phyloP scores from a whole-genome alignment of 805 yeast species.

The Scheffersomyces amazonensis region DNA sequence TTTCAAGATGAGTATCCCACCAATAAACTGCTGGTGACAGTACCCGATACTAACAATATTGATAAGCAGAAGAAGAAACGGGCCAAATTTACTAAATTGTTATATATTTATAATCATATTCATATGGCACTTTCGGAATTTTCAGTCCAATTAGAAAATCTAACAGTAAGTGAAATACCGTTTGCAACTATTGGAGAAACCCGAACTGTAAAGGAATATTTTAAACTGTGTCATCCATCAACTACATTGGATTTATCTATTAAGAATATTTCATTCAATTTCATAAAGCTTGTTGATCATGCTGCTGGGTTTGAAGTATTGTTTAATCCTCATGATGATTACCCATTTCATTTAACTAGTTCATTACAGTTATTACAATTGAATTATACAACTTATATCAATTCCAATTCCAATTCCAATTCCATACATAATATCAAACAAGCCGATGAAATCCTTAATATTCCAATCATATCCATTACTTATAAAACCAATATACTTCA shows the following conservation, averaged over 20 bases:
- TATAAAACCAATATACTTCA: slow-evolving; percentile 34
- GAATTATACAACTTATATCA: slow-evolving; percentile 12
- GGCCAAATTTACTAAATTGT: slow-evolving; percentile 6
- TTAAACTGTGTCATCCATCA: slow-evolving; percentile 14
- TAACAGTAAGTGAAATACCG: slow-evolving; percentile 25
- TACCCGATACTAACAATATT: not conserved
- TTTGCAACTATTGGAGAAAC: slow-evolving; percentile 22
- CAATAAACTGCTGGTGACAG: too few relatives aligned
- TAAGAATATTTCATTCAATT: slow-evolving; percentile 24
- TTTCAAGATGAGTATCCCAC: slow-evolving; percentile 1
- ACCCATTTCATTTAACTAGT: slow-evolving; percentile 31
- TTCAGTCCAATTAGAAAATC: slow-evolving; percentile 25
- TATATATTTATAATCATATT: slow-evolving; percentile 15
- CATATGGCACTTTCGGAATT: slow-evolving; percentile 21
- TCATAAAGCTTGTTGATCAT: slow-evolving; percentile 14
- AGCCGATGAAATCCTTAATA: slow-evolving; percentile 26
- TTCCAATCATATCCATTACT: slow-evolving; percentile 34
- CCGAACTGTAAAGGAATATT: slow-evolving; percentile 17
- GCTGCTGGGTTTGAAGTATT: slow-evolving; percentile 40
- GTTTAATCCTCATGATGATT: slow-evolving; percentile 26
- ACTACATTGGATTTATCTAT: slow-evolving; percentile 20
- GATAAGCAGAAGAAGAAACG: not conserved
- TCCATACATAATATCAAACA: slow-evolving; percentile 5
- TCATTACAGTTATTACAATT: slow-evolving; percentile 31
- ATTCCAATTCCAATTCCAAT: slow-evolving; percentile 1